These are phyloP conservation scores for Trichoderma sp. DNA, from an alignment of 2,329 filamentous ascomycete genomes.

Conservation along the genomic window DNA sequence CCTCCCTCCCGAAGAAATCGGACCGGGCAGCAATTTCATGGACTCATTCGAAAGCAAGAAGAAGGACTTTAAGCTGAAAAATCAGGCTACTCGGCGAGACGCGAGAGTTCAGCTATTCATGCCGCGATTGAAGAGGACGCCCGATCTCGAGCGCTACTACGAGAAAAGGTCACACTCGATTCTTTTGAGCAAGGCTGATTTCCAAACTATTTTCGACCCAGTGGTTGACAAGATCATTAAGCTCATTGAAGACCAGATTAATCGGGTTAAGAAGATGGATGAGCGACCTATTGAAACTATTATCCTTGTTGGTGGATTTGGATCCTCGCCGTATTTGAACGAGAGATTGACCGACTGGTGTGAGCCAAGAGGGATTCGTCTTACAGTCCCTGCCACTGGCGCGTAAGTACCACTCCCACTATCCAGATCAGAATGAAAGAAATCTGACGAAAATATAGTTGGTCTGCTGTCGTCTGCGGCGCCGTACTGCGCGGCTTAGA, in stretches of 20 bases:
- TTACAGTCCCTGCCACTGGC: background rate
- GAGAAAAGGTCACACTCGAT: background rate
- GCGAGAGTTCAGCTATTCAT: background rate
- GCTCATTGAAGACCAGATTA: background rate
- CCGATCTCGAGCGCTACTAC: background rate
- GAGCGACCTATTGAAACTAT: background rate
- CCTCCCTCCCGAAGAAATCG: background rate
- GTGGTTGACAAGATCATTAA: background rate
- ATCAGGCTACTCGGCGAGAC: background rate
- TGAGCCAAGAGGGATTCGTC: background rate
- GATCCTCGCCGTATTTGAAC: background rate
- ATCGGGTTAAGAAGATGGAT: background rate
- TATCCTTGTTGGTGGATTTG: background rate
- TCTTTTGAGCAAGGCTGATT: background rate
- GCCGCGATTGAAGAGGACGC: background rate
- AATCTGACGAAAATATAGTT: background rate
- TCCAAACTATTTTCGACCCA: background rate
- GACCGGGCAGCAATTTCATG: background rate
- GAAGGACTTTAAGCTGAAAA: background rate
- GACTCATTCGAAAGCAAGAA: background rate
- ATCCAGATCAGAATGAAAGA: background rate
- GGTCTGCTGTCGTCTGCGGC: background rate
- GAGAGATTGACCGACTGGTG: background rate
- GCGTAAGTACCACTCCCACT: background rate
- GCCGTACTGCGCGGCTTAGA: background rate